phyloP scores from a whole-genome alignment of 164 flowering plant genomes.

The Stephania yunnanensis region DNA sequence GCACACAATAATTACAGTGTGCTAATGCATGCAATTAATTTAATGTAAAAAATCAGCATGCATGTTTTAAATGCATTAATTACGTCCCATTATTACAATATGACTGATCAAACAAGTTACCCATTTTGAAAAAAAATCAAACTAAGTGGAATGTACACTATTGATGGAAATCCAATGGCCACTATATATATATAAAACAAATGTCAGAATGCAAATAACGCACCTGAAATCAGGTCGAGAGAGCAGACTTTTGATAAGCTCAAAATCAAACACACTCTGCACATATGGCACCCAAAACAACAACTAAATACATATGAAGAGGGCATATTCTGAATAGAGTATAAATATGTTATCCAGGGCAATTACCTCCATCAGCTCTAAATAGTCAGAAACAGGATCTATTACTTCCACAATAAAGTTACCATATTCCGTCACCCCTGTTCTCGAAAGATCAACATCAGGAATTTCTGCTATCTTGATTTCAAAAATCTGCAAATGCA shows the following conservation, averaged over 20 bases:
- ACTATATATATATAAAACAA: too few relatives aligned
- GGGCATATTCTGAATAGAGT: background rate
- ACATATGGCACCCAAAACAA: constrained; percentile 14
- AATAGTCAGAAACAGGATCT: constrained; percentile 90
- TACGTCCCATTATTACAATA: too few relatives aligned
- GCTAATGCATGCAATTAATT: too few relatives aligned
- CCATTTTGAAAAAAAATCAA: too few relatives aligned
- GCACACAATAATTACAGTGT: too few relatives aligned
- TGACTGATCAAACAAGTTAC: too few relatives aligned
- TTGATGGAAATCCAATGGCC: too few relatives aligned
- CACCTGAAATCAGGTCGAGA: constrained; percentile 85
- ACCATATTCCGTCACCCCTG: constrained; percentile 69
- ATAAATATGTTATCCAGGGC: constrained; percentile 3
- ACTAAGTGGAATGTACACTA: too few relatives aligned
- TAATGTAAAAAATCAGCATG: too few relatives aligned
- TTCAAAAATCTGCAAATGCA: constrained; percentile 73
- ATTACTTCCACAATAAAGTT: constrained; percentile 81
- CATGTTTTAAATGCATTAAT: too few relatives aligned
- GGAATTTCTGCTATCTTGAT: constrained; percentile 85
- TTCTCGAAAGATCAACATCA: constrained; percentile 71
- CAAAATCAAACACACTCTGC: constrained; percentile 93
- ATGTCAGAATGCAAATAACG: background rate
- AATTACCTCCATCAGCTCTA: constrained; percentile 87
- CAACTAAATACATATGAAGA: background rate
- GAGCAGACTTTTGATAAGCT: constrained; percentile 69